Conservation (phyloP, 352 stramenopile genomes). For the Phytophthora podocarpi region DNA sequence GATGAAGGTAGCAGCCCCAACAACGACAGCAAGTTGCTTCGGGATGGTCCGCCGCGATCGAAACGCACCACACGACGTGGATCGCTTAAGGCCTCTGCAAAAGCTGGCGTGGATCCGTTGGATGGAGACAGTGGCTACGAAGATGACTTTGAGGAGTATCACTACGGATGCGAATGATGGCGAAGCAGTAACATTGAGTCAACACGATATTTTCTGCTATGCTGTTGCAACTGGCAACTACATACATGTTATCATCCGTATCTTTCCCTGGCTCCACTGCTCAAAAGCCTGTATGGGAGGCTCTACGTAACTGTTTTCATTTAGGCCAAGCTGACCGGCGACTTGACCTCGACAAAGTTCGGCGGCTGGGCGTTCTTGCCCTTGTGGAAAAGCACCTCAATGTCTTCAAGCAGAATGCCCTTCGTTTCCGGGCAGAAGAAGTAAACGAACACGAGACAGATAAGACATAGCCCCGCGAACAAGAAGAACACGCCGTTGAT, state of each 20-base stretch:
- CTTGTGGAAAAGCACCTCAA: slow-evolving; percentile 48
- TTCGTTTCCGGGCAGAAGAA: slow-evolving; percentile 54
- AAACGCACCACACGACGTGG: slow-evolving; percentile 18
- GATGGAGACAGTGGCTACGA: slow-evolving; percentile 71
- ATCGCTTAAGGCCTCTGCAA: slow-evolving; percentile 16
- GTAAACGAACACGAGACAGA: slow-evolving; percentile 47
- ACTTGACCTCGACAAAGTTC: slow-evolving; percentile 38
- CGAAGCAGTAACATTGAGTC: not conserved
- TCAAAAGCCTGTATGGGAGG: no score
- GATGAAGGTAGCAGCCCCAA: slow-evolving; percentile 5
- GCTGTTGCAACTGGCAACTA: no score
- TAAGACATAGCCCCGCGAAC: slow-evolving; percentile 44
- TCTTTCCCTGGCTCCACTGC: no score
- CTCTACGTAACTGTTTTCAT: no score
- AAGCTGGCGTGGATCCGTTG: slow-evolving; percentile 37
- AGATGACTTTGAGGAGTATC: slow-evolving; percentile 83
- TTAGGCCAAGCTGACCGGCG: no score
- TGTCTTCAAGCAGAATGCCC: slow-evolving; percentile 48
- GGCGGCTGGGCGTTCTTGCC: slow-evolving; percentile 24
- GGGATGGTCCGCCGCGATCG: slow-evolving; percentile 1
- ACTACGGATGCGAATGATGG: slow-evolving; percentile 11
- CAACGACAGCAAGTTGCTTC: slow-evolving; percentile 16
- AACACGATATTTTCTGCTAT: not conserved
- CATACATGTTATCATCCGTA: no score
- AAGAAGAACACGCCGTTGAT: slow-evolving; percentile 65